These are phyloP conservation scores for Arabis alpina DNA, from an alignment of 345 rosid genomes.

Conservation along the genomic window DNA sequence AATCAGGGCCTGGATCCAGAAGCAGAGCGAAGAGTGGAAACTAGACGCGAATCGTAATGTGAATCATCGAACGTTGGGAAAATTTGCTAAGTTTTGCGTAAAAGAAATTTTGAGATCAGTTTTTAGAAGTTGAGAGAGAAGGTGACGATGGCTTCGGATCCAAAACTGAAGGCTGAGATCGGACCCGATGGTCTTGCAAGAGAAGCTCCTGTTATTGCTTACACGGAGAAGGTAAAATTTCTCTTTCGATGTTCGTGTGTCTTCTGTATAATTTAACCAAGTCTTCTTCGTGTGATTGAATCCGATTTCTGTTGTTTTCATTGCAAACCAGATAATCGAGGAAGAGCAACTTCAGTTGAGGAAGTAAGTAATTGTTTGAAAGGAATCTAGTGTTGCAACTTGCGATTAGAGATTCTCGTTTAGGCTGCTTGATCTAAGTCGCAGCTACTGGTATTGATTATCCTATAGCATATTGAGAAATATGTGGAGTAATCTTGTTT, in stretches of 20 bases:
- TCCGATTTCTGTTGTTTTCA: conserved; percentile 16
- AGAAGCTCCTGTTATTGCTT: conserved; percentile 87
- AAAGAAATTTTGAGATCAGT: neutral
- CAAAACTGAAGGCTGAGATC: conserved; percentile 70
- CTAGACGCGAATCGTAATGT: conserved; percentile 19
- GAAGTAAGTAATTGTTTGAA: conserved; percentile 52
- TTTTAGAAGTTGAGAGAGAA: conserved; percentile 20
- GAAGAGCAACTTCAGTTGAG: conserved; percentile 84
- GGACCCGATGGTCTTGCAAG: conserved; percentile 88
- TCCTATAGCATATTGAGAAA: no score
- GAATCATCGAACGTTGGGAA: conserved; percentile 4
- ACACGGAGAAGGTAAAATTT: conserved; percentile 74
- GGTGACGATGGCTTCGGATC: conserved; percentile 60
- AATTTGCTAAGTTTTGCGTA: neutral
- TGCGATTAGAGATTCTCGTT: conserved; percentile 16
- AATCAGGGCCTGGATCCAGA: conserved; percentile 32
- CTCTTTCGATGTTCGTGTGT: conserved; percentile 17
- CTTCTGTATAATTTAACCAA: neutral
- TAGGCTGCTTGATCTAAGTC: no score
- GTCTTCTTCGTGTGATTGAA: conserved; percentile 19
- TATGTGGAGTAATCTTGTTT: no score
- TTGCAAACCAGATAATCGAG: conserved; percentile 62
- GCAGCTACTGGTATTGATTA: no score
- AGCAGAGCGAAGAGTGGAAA: neutral
- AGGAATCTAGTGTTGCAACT: conserved; percentile 11